Percentiles rank a stretch among this genome's conserved stretches.
These are phyloP conservation scores for Pneumocystis wakefieldiae DNA, from an alignment of 1,139 yeast genomes.

Conservation along the genomic window DNA sequence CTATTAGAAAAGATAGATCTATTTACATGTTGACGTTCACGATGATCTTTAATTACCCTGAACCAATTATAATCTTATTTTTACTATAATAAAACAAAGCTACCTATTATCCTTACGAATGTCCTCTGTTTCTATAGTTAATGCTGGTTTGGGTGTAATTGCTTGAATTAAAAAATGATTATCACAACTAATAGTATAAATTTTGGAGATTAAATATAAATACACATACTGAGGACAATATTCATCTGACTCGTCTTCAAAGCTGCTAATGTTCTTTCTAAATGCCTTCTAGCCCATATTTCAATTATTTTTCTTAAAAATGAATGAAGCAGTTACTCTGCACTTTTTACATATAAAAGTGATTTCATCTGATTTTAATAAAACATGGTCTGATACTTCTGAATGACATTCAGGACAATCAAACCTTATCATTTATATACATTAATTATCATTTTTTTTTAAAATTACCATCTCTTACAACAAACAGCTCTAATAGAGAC, in stretches of 20 bases:
- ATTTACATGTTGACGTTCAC: not conserved
- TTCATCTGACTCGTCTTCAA: conserved; percentile 25
- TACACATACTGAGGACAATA: conserved; percentile 22
- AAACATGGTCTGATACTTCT: conserved; percentile 23
- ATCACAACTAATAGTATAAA: conserved; percentile 19
- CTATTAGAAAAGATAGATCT: not conserved
- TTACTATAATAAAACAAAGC: no score
- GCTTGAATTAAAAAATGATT: conserved; percentile 25
- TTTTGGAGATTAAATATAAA: not conserved
- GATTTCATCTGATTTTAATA: conserved; percentile 24
- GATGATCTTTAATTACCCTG: not conserved
- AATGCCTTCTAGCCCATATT: conserved; percentile 20
- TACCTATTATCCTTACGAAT: conserved; percentile 8
- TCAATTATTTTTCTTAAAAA: not conserved
- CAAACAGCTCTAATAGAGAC: conserved; percentile 26
- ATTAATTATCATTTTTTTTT: not conserved
- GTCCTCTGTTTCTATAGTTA: conserved; percentile 9
- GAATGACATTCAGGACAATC: conserved; percentile 28
- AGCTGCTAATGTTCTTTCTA: conserved; percentile 22
- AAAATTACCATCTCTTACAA: conserved; percentile 8
- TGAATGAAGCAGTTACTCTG: conserved; percentile 6
- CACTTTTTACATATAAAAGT: conserved; percentile 27
- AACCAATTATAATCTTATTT: not conserved
- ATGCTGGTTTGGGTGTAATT: conserved; percentile 15
- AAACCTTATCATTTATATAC: conserved; percentile 19